Evolutionary conservation across 768 basidiomycete species (phyloP).

Genomic region (Tricholoma saponaceum): DNA sequence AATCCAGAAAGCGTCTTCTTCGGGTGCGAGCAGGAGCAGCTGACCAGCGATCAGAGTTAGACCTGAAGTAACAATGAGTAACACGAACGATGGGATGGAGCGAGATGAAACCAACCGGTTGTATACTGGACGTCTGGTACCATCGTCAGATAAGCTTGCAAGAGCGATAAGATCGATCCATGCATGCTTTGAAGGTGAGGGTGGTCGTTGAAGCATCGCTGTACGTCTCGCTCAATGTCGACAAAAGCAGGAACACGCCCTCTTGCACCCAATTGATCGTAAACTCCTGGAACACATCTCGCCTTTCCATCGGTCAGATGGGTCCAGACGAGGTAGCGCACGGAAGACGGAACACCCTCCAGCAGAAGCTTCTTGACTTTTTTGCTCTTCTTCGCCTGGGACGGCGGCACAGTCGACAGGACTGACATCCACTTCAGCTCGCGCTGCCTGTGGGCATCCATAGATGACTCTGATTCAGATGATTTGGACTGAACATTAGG

Average conservation of each 20-base stretch:
- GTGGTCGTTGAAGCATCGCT: conserved; percentile 50
- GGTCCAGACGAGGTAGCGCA: conserved; percentile 83
- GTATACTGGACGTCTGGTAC: conserved; percentile 77
- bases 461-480: conserved; percentile 33
- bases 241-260: conserved; percentile 43
- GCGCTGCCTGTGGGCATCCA: conserved; percentile 68
- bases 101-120: conserved; percentile 37
- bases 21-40: conserved; percentile 68
- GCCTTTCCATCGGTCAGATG: conserved; percentile 76
- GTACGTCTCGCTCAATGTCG: conserved; percentile 60
- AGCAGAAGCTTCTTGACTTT: conserved; percentile 70
- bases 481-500: conserved; percentile 1
- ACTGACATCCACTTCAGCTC: conserved; percentile 75
- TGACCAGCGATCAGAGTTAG: conserved; percentile 70
- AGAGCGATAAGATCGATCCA: conserved; percentile 50
- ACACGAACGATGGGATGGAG: conserved; percentile 1
- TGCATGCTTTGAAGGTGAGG: conserved; percentile 54
- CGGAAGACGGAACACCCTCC: conserved; percentile 80
- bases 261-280: conserved; percentile 56
- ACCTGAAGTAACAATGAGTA: conserved; percentile 33
- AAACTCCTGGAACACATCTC: conserved; percentile 64
- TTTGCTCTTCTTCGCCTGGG: conserved; percentile 72
- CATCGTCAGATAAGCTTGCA: conserved; percentile 80
- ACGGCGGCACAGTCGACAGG: conserved; percentile 50
- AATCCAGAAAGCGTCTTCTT: conserved; percentile 91